Conservation (phyloP, 1,139 yeast genomes). For the Yamadazyma atmosphaerica region DNA sequence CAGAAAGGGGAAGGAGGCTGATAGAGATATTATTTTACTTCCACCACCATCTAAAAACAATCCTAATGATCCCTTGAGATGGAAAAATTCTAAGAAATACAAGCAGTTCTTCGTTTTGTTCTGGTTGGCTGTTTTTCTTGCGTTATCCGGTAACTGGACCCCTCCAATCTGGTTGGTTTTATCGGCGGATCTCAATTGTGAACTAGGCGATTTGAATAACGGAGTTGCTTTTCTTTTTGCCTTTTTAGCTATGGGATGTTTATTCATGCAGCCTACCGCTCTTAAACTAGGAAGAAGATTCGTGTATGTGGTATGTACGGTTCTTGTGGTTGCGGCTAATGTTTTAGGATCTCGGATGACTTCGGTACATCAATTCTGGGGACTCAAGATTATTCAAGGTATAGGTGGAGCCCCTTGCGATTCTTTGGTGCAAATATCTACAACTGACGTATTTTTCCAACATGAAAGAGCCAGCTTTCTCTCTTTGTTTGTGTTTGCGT, state of each 20-base stretch:
- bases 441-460: constrained; percentile 48
- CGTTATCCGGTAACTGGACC: constrained; percentile 40
- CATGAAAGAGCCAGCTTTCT: constrained; percentile 48
- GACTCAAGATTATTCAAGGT: constrained; percentile 35
- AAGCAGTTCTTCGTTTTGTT: constrained; percentile 36
- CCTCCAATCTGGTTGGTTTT: constrained; percentile 45
- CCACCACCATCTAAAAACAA: constrained; percentile 37
- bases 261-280: constrained; percentile 44
- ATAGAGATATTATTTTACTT: constrained; percentile 27
- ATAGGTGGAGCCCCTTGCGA: constrained; percentile 53
- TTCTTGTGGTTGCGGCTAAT: constrained; percentile 33
- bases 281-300: constrained; percentile 41
- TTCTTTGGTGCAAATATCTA: constrained; percentile 48
- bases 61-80: constrained; percentile 41
- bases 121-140: constrained; percentile 39
- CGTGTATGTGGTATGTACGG: constrained; percentile 35
- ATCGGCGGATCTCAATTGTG: constrained; percentile 30
- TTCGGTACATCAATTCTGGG: constrained; percentile 27
- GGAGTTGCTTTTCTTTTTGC: constrained; percentile 35
- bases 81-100: constrained; percentile 33
- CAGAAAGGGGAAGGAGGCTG: constrained; percentile 21
- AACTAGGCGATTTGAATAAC: constrained; percentile 27
- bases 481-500: constrained; percentile 39
- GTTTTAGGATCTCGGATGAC: constrained; percentile 35
- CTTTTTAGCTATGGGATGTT: constrained; percentile 40